Base-by-base conservation (phyloP, 2,329 filamentous ascomycete genomes). In the Penicillium sp. region DNA sequence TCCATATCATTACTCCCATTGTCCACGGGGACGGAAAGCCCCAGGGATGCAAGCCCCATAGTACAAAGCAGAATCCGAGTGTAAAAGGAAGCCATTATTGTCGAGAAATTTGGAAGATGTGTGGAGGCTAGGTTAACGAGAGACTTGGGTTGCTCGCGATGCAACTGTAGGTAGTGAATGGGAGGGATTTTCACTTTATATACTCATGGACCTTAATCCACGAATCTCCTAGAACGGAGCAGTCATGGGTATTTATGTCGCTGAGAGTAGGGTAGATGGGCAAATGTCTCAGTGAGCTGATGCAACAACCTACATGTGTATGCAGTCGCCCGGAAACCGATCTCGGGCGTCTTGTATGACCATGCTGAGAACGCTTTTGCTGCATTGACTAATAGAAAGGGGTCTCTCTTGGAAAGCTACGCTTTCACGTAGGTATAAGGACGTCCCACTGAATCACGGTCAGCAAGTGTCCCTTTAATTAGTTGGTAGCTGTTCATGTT, bases 391-490 rank as follows among this genome's bases (percentile, higher is more conserved):
- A 19, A 36, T 9, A 11, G n/a, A 41, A 19, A 22, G 44, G 41
- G 9, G 6, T 24, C 31, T 35, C 43, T 19, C 52, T 44, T 52
- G 33, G 10, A 18, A 11, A 16, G 18, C 14, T 47, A 36, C 16
- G 22, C 27, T 6, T n/a, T 46, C 33, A 22, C 22, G 22, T 22
- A 16, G n/a, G 16, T 22, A 19, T 35, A 19, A n/a, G 16, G 7
- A 52, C 51, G 59, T 63, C 61, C 54, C 59, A 65, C 49, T 37
- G 27, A 53, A n/a, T 22, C 6, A 22, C 22, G 27, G 13, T 16
- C 33, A 18, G 44, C 2, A 9, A 9, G 31, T 61, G 11, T 24
- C 37, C n/a, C 46, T 66, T 58, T 41, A 61, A 64, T 55, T 58
- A 44, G 31, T 9, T 2, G 7, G 31, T 57, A 35, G 13, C 44